These are phyloP conservation scores for Neoboletus brunneissimus DNA, from an alignment of 768 basidiomycete genomes.

Conservation along the genomic window DNA sequence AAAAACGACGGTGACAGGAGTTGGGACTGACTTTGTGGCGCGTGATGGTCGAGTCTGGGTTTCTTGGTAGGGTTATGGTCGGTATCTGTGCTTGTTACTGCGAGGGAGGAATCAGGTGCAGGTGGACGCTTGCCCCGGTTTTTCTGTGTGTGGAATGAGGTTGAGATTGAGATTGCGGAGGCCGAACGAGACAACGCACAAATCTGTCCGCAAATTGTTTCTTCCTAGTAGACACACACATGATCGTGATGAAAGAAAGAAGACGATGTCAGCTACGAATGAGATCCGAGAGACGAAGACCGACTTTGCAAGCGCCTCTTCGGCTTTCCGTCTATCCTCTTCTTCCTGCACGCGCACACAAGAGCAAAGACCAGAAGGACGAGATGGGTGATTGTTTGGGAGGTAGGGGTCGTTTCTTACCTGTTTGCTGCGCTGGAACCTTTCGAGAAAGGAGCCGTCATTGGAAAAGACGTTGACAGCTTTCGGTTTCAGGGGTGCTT, in stretches of 20 bases:
- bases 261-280: too few relatives aligned
- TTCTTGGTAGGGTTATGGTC: constrained; percentile 38
- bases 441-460: constrained; percentile 67
- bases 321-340: too few relatives aligned
- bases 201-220: constrained; percentile 59
- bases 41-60: constrained; percentile 31
- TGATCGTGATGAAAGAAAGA: not conserved
- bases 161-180: not conserved
- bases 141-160: constrained; percentile 39
- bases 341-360: too few relatives aligned
- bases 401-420: too few relatives aligned
- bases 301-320: too few relatives aligned
- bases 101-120: constrained; percentile 38
- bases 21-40: constrained; percentile 32
- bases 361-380: too few relatives aligned
- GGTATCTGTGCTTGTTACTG: constrained; percentile 35
- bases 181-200: constrained; percentile 37
- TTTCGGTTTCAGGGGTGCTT: constrained; percentile 37
- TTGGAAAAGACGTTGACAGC: constrained; percentile 63
- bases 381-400: too few relatives aligned
- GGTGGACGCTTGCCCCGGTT: constrained; percentile 54
- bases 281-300: too few relatives aligned
- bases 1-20: not conserved
- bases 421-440: constrained; percentile 18
- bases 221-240: constrained; percentile 41